phyloP scores from a whole-genome alignment of 108 stramenopile genomes.

The Craspedostauros australis region DNA sequence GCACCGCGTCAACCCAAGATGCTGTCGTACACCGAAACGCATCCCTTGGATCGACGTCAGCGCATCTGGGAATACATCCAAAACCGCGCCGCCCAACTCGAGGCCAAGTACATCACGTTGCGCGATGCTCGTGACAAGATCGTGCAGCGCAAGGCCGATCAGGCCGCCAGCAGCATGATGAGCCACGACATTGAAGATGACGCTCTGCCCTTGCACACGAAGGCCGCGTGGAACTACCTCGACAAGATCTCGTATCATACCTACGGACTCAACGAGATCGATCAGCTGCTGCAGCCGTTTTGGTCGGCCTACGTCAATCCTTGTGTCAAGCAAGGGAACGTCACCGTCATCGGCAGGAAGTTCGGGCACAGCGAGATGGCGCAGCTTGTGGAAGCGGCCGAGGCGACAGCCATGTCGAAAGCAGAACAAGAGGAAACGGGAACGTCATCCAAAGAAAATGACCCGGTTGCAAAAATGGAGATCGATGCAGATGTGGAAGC shows the following conservation, averaged over 20 bases:
- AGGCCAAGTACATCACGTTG: neutral
- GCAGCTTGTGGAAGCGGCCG: slow-evolving; percentile 13
- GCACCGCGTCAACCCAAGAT: slow-evolving; percentile 4
- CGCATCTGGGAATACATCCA: slow-evolving; percentile 22
- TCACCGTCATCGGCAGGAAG: neutral
- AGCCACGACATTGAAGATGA: slow-evolving; percentile 2
- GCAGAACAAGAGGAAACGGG: slow-evolving; percentile 7
- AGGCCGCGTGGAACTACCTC: neutral
- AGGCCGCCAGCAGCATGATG: neutral
- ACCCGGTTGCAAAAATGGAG: neutral
- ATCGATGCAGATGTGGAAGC: neutral
- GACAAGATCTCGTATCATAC: too few relatives aligned
- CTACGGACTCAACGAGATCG: too few relatives aligned
- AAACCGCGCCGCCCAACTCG: slow-evolving; percentile 12
- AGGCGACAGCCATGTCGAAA: too few relatives aligned
- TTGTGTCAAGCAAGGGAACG: slow-evolving; percentile 6
- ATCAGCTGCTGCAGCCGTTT: too few relatives aligned
- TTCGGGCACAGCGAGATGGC: slow-evolving; percentile 9
- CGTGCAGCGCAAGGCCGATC: neutral
- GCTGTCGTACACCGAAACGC: slow-evolving; percentile 18
- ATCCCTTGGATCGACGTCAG: slow-evolving; percentile 25
- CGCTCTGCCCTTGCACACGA: neutral
- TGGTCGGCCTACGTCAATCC: too few relatives aligned
- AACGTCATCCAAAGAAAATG: neutral
- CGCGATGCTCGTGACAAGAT: too few relatives aligned